Evolutionary conservation across 495 filamentous ascomycete species (phyloP).

Genomic region (Aspergillus campestris): DNA sequence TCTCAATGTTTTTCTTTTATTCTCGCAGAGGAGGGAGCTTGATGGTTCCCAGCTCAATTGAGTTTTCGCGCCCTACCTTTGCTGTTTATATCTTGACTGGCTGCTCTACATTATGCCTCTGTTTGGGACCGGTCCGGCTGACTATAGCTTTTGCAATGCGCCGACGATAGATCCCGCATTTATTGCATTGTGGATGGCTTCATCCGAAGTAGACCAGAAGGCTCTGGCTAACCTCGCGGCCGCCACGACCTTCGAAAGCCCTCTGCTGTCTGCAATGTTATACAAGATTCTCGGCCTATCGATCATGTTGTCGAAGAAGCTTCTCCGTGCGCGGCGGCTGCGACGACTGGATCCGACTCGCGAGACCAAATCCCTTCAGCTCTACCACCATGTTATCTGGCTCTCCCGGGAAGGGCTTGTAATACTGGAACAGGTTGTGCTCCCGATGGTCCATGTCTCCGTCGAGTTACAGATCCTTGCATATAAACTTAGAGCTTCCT

Average conservation of each 20-base stretch:
- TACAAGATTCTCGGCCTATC: slow-evolving; percentile 89
- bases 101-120: too few species aligned
- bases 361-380: slow-evolving; percentile 69
- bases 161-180: slow-evolving; percentile 13
- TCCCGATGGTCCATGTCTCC: slow-evolving; percentile 65
- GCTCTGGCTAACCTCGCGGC: slow-evolving; percentile 82
- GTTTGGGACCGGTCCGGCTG: too few species aligned
- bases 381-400: slow-evolving; percentile 91
- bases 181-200: slow-evolving; percentile 66
- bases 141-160: too few species aligned
- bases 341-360: slow-evolving; percentile 75
- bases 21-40: too few species aligned
- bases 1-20: too few species aligned
- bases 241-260: slow-evolving; percentile 59
- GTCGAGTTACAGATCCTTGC: slow-evolving; percentile 77
- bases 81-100: too few species aligned
- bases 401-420: slow-evolving; percentile 84
- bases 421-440: slow-evolving; percentile 76
- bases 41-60: too few species aligned
- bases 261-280: slow-evolving; percentile 67
- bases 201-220: slow-evolving; percentile 94
- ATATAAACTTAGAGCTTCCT: slow-evolving; percentile 85
- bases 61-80: too few species aligned
- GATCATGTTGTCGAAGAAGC: slow-evolving; percentile 76
- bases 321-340: slow-evolving; percentile 72